These are phyloP conservation scores for Acanthamoeba sp. DNA, from an alignment of 208 protist species.

Conservation along the genomic window DNA sequence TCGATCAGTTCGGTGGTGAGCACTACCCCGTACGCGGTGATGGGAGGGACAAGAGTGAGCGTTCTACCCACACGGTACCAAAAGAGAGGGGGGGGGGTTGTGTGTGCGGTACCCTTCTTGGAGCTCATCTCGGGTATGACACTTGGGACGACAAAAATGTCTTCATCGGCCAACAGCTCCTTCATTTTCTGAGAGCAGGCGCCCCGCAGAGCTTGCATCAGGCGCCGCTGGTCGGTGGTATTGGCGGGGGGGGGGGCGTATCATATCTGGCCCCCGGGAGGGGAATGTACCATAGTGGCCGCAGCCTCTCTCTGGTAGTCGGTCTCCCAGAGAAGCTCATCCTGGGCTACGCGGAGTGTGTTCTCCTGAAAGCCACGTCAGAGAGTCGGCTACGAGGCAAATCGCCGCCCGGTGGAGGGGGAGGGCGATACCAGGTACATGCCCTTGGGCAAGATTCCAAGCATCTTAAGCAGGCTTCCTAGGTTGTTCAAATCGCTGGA, in stretches of 20 bases:
- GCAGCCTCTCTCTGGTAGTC: constrained; percentile 85
- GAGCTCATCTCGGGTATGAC: constrained; percentile 11
- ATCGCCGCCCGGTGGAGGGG: too few relatives aligned
- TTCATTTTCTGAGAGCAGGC: constrained; percentile 64
- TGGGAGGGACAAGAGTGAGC: too few relatives aligned
- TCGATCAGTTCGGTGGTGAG: constrained; percentile 85
- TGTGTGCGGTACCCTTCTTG: not conserved
- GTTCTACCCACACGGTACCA: too few relatives aligned
- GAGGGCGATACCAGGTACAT: constrained; percentile 88
- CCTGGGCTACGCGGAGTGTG: constrained; percentile 82
- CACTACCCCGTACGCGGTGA: too few relatives aligned
- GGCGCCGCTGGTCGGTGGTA: too few relatives aligned
- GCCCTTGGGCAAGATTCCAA: constrained; percentile 92
- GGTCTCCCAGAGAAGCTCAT: constrained; percentile 85
- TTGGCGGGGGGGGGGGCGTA: not conserved
- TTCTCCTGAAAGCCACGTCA: constrained; percentile 76
- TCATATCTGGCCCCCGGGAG: too few relatives aligned
- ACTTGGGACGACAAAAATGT: constrained; percentile 44
- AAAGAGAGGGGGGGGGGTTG: too few relatives aligned
- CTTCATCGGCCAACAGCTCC: constrained; percentile 77
- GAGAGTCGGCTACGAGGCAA: constrained; percentile 56
- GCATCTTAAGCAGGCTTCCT: constrained; percentile 89
- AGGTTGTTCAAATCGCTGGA: constrained; percentile 95
- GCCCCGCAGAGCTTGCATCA: too few relatives aligned
- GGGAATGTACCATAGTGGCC: constrained; percentile 50